A percentile compares a stretch with the other conserved stretches of the same genome.
Evolutionary conservation across 805 yeast species (phyloP).

Genomic region (Yamadazyma tumulicola): DNA sequence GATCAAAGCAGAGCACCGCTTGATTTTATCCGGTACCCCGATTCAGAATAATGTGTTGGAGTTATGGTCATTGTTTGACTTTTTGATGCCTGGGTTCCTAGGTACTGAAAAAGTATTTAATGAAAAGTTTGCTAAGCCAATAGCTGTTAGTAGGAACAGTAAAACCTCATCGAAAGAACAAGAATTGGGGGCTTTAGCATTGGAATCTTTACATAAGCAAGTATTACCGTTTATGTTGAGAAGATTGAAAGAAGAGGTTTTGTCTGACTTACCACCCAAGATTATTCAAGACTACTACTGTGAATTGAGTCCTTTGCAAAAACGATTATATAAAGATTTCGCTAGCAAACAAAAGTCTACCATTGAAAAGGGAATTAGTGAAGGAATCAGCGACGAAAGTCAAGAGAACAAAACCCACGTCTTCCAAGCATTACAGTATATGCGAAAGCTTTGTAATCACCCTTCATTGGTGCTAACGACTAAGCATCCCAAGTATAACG

Average conservation of each 20-base stretch:
- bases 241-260: conserved; percentile 92
- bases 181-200: conserved; percentile 93
- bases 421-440: conserved; percentile 94
- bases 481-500: conserved; percentile 75
- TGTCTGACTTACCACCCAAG: conserved; percentile 95
- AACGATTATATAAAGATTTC: conserved; percentile 82
- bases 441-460: conserved; percentile 96
- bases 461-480: conserved; percentile 85
- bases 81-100: conserved; percentile 96
- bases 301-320: conserved; percentile 88
- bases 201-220: conserved; percentile 94
- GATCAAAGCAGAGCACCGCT: conserved; percentile 80
- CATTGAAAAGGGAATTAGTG: conserved; percentile 62
- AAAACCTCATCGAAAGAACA: conserved; percentile 90
- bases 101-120: conserved; percentile 94
- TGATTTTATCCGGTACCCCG: conserved; percentile 94
- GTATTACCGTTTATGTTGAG: conserved; percentile 95
- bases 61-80: conserved; percentile 96
- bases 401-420: conserved; percentile 77
- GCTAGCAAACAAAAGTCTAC: conserved; percentile 76
- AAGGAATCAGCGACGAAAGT: conserved; percentile 17
- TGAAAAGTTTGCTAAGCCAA: conserved; percentile 96
- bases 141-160: conserved; percentile 86
- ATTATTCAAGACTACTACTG: conserved; percentile 98
- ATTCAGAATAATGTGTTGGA: conserved; percentile 96